Base-by-base conservation (phyloP, 148 eudicot species). In the Nepenthes gracilis region DNA sequence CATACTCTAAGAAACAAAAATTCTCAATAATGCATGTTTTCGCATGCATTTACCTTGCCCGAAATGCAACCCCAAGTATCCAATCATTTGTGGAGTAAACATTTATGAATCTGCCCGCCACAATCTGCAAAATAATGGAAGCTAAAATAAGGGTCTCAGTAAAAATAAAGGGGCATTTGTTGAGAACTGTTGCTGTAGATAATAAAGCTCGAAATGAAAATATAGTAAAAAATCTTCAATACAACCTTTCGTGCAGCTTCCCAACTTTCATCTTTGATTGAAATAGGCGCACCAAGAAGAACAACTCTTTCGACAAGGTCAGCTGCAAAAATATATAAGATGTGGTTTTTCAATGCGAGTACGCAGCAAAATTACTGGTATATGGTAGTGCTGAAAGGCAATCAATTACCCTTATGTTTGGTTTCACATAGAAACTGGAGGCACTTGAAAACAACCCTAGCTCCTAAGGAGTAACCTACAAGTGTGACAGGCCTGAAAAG, bases 31-130 rank as follows among this genome's bases (percentile, higher is more conserved):
- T 23, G 23, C 45, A 40, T 40, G 45, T 3, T 40, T 54, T 15
- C 1, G 11, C 12, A 11, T 53, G 59, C 43, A 54, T 23, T 23
- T 60, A 40, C 47, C 35, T 53, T 54, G 99, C 95, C 61, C 99
- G 99, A 73, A 93, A 93, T 54, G 99, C 99, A 60, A 93, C 73
- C 55, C 99, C 99, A 50, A 93, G 92, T 68, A 81, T 93, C 99
- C 99, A 93, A 76, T 89, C 99, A 71, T 83, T 86, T 47, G 78
- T 74, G 54, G 99, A 82, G 72, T 70, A 93, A 64, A 80, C 97
- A 72, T 93, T 89, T 63, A 86, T 72, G 48, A 89, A 93, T 84
- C 99, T 93, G 52, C 99, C 99, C 66, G 97, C 78, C 53, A 93
- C 99, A 52, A 89, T 71, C 99, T 89, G 79, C 68, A 76, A 62